A percentile compares a stretch with the other conserved stretches of the same genome.
Conservation (phyloP, 208 protist genomes). For the Tritrichomonas musculus region DNA sequence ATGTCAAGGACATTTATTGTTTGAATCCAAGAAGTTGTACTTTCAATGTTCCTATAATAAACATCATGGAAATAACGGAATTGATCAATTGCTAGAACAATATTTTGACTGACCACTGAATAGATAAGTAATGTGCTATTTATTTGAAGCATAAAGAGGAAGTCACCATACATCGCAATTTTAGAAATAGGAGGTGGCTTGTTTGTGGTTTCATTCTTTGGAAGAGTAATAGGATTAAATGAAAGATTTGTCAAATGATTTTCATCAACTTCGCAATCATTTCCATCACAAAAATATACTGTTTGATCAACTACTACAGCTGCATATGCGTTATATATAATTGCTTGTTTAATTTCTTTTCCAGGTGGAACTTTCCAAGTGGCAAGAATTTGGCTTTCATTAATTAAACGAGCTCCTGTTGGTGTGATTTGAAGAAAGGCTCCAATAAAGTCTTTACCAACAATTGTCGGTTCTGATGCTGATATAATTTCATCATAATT, state of each 20-base stretch:
- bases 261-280: no score
- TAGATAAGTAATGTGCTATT: neutral
- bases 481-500: no score
- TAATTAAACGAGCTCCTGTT: neutral
- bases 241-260: neutral
- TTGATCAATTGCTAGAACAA: neutral
- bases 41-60: neutral
- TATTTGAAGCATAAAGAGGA: neutral
- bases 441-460: neutral
- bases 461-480: neutral
- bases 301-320: neutral
- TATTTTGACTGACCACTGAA: neutral
- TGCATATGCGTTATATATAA: neutral
- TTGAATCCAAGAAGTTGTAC: neutral
- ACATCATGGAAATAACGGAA: neutral
- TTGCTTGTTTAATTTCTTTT: neutral
- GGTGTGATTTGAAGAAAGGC: neutral
- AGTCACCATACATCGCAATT: neutral
- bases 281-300: neutral
- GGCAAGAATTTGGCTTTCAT: neutral
- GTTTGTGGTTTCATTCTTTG: neutral
- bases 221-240: neutral
- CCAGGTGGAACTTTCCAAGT: neutral
- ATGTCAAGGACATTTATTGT: neutral
- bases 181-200: neutral